Evolutionary conservation across 345 rosid genomes (phyloP).

Genomic region (Anastatica hierochuntica): DNA sequence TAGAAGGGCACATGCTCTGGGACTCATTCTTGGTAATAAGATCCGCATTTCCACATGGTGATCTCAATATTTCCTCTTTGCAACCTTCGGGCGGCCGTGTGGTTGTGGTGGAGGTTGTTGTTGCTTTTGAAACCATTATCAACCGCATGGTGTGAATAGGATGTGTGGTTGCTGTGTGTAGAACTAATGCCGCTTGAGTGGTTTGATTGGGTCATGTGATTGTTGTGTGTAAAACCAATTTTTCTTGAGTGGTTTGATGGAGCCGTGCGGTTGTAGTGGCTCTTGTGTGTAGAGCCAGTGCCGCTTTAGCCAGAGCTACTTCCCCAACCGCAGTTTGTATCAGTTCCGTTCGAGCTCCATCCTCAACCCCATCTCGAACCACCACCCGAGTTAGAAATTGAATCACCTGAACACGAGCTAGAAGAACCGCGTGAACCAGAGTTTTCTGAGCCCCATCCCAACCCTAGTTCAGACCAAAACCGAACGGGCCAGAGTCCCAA

Average conservation of each 20-base stretch:
- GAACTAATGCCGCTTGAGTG: neutral
- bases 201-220: neutral
- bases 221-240: neutral
- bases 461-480: neutral
- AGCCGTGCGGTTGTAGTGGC: neutral
- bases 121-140: no score
- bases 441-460: conserved; percentile 3
- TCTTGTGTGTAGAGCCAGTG: neutral
- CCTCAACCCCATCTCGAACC: no score
- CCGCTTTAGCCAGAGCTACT: neutral
- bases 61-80: no score
- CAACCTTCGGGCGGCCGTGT: no score
- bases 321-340: conserved; percentile 11
- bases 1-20: no score
- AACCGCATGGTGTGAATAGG: no score
- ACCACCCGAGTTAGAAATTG: neutral
- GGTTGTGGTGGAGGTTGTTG: no score
- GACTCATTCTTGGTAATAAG: no score
- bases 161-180: neutral
- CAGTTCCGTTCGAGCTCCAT: no score
- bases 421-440: neutral
- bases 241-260: neutral
- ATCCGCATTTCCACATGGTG: no score
- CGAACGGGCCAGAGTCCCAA: neutral
- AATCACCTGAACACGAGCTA: neutral